Evolutionary conservation across 2,329 filamentous ascomycete species (phyloP), one percentile per base, ranked within the genome.

Genomic region (Diaporthe sp.): DNA sequence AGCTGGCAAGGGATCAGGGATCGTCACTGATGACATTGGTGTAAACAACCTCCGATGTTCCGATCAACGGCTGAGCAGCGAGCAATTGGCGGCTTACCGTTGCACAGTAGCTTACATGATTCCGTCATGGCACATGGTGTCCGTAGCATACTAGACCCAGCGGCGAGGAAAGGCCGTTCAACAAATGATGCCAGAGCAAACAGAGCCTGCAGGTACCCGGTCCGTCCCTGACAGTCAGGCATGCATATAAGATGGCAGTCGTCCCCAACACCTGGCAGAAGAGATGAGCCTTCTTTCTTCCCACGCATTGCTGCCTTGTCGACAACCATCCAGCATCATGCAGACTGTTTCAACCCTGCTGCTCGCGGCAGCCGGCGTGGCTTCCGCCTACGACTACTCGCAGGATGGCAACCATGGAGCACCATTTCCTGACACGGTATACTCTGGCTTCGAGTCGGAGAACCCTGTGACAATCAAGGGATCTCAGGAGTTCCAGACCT

Each of bases 291-390:
- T n/a, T 15, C 55, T 6, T 32, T 53, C 25, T 8, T n/a, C 55
- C 32, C 55, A 69, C 42, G 53, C 71, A 69, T 22, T 73, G 71
- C 63, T 73, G 71, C 53, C 63, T 69, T 55, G 55, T 22, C 44
- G 70, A 69, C 71, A 59, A 73, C 71, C 39, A 47, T 59, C 71
- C 71, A 73, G 71, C 71, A 73, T 53, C 51, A 73, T 73, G 71
- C 71, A 73, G 39, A 69, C 71, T 22, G 10, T 69, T 35, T 73
- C 71, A 30, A 53, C 42, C 9, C 35, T 73, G 42, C 71, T 73
- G n/a, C 71, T 73, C 63, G 71, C 71, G 51, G 71, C 71, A 12
- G 71, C 61, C 42, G 71, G 71, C 32, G 25, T 68, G 30, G 44
- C 71, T 32, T 58, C 55, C 37, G 71, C 71, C 22, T 39, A 39